Base-by-base conservation (phyloP, 139 green algal species). In the Astrephomene gubernaculifera region DNA sequence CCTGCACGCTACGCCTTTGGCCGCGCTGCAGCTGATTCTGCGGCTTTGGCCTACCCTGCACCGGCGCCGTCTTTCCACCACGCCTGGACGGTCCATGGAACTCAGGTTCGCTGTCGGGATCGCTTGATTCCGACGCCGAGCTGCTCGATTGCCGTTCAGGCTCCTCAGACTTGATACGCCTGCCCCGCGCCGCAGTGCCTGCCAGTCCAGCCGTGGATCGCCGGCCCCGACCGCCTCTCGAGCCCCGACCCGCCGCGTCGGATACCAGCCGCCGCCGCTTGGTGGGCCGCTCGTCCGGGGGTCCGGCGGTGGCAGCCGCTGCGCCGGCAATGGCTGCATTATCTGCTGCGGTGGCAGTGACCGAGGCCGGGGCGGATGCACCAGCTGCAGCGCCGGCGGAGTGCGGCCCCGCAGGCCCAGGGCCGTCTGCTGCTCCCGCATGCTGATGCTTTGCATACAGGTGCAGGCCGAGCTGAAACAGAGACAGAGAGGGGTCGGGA, bases 391-490 rank as follows among this genome's bases (percentile, higher is more conserved):
- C 68, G 24, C 39, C 68, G 35, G 43, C 43, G 35, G 41, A 31
- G 25, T 81, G n/a, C n/a, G n/a, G n/a, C n/a, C n/a, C n/a, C n/a
- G n/a, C n/a, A n/a, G n/a, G n/a, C n/a, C n/a, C n/a, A n/a, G n/a
- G n/a, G n/a, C n/a, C n/a, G n/a, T n/a, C n/a, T n/a, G n/a, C n/a
- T n/a, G n/a, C n/a, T n/a, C 6, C 65, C 1, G 1, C 35, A 25
- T 44, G 35, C 35, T 8, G 35, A 38, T 41, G 74, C 53, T 24
- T 82, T 36, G 12, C 61, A 38, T 82, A 57, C 27, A 82, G 29
- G 29, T 71, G 54, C 27, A 82, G 36, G 27, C 74, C 74, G 7
- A 82, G 74, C 74, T 82, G 57, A 10, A 41, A 25, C 8, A 8
- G n/a, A 9, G 25, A 4, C 9, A 43, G 29, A 24, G 53, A 14